Evolutionary conservation across 1,139 yeast species (phyloP), one percentile per base, ranked within the genome.

Genomic region (Lodderomyces orthopsilosis): DNA sequence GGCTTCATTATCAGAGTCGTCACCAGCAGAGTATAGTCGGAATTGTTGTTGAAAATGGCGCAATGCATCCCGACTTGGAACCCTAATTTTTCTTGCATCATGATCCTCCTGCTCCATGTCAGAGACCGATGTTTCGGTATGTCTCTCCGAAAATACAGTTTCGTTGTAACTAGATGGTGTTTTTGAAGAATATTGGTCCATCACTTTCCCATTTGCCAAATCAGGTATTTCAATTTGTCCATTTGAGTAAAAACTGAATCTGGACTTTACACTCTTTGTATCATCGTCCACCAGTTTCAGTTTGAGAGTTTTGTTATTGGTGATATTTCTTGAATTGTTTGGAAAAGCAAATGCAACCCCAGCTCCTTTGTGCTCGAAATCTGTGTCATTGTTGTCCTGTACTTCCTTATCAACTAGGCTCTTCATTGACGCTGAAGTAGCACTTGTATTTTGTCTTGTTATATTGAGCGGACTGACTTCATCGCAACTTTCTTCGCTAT

Each of bases 161-260:
- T 69, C 69, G 48, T 58, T 58, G 38, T 58, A 57, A 0, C 65
- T 53, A 28, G 57, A 49, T 7, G 50, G 47, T 2, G 66, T 51
- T 39, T 41, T 56, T 9, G 57, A 55, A 2, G 65, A 55, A 42
- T 53, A 62, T 6, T 61, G 54, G 14, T 54, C 55, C 15, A 53
- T 47, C 4, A 54, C 46, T 7, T 54, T 48, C 6, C 58, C 56
- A 43, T 62, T 64, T 41, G 60, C 55, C 32, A 69, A 59, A 40
- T 70, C 71, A 0, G 78, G 77, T 19, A 73, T 73, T 46, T 70
- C 75, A 27, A 73, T 73, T 45, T 70, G 75, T 1, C 77, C 77
- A 3, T 52, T 49, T 1, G 68, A 59, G 28, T 58, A 50, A 44
- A 56, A 64, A 42, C 67, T 65, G 40, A 47, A 43, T 40, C 65